Evolutionary conservation across 1,139 yeast species (phyloP).

Genomic region (Pichia sp.): DNA sequence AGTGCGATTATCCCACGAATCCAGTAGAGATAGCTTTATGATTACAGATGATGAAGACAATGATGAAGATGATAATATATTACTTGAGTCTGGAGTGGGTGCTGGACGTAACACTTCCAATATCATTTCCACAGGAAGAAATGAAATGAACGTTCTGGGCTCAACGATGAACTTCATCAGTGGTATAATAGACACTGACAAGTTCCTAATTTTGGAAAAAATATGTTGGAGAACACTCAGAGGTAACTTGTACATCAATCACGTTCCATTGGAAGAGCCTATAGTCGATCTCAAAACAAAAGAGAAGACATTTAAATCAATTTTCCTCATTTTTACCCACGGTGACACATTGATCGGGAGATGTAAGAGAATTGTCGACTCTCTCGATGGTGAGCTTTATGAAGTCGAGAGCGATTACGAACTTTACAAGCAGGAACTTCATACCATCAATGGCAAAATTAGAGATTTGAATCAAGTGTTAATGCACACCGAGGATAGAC

Average conservation of each 20-base stretch:
- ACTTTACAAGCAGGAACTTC: constrained; percentile 48
- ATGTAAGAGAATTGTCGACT: constrained; percentile 69
- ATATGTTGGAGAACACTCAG: constrained; percentile 82
- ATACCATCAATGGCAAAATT: constrained; percentile 51
- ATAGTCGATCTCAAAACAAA: constrained; percentile 43
- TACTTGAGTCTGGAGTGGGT: constrained; percentile 16
- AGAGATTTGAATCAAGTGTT: constrained; percentile 49
- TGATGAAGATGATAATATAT: not conserved
- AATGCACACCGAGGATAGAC: constrained; percentile 60
- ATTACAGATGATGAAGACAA: constrained; percentile 20
- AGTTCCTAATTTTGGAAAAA: constrained; percentile 67
- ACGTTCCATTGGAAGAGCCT: constrained; percentile 58
- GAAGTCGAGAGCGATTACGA: constrained; percentile 55
- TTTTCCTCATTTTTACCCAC: constrained; percentile 67
- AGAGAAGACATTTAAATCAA: constrained; percentile 51
- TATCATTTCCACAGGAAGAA: constrained; percentile 11
- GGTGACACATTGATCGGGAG: constrained; percentile 66
- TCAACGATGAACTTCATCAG: constrained; percentile 49
- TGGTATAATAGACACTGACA: constrained; percentile 75
- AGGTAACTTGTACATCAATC: constrained; percentile 70
- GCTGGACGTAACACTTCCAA: not conserved
- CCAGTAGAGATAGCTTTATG: constrained; percentile 21
- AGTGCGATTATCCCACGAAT: constrained; percentile 21
- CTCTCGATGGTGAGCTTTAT: constrained; percentile 75
- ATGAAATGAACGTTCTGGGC: constrained; percentile 25